phyloP scores from a whole-genome alignment of 257 asterid genomes.

The Agastache rugosa region DNA sequence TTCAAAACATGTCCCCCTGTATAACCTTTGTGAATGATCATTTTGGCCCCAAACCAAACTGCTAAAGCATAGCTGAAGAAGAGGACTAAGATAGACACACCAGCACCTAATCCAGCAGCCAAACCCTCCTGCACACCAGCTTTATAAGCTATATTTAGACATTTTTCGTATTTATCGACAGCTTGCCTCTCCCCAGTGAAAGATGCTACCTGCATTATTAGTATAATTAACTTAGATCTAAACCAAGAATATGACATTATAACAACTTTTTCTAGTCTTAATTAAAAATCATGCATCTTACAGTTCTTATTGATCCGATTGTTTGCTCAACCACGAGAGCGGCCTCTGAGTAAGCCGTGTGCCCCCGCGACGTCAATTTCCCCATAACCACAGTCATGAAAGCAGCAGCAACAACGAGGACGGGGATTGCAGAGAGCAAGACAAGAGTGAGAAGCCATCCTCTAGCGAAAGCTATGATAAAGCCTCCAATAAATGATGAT shows the following conservation, averaged over 20 bases:
- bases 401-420: constrained; percentile 55
- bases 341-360: constrained; percentile 66
- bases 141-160: constrained; percentile 52
- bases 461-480: constrained; percentile 53
- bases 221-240: not conserved
- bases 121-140: constrained; percentile 63
- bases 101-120: constrained; percentile 64
- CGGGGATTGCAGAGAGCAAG: constrained; percentile 63
- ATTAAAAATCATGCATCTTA: constrained; percentile 21
- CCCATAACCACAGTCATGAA: constrained; percentile 50
- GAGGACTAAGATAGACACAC: constrained; percentile 50
- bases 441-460: constrained; percentile 75
- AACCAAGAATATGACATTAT: not conserved
- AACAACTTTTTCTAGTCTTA: too few species aligned
- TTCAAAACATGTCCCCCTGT: constrained; percentile 64
- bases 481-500: constrained; percentile 63
- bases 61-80: constrained; percentile 66
- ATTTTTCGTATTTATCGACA: constrained; percentile 47
- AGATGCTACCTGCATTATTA: constrained; percentile 61
- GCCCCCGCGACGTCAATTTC: constrained; percentile 44
- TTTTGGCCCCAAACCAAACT: constrained; percentile 68
- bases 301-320: constrained; percentile 66
- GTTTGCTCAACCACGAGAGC: constrained; percentile 66
- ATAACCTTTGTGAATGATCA: constrained; percentile 56
- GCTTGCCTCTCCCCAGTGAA: constrained; percentile 69